Base-by-base conservation (phyloP, 352 stramenopile genomes). In the Pythium volutum region DNA sequence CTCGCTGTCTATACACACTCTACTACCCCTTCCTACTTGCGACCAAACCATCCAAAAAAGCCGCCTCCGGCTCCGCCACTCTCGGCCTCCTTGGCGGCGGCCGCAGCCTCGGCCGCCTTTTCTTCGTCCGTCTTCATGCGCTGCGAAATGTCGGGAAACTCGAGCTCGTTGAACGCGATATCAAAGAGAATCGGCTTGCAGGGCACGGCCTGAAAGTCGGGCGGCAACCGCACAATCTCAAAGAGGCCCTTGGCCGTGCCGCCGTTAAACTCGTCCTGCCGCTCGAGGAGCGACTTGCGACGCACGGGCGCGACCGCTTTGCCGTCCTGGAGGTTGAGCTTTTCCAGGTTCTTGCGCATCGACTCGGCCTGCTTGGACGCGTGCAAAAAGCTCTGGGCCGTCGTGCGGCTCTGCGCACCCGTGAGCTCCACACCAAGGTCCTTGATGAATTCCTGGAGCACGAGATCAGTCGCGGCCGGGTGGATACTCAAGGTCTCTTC, bases 131-230 rank as follows among this genome's bases (percentile, higher is more conserved):
- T 88, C 76, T 89, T 93, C 38, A 75, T 87, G 43, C 84, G 82
- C 43, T 87, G 74, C 29, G 74, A 81, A 60, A 94, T 79, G 53
- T 91, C 79, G 3, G 84, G 84, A 50, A 91, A 82, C 61, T 88
- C 80, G 43, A 94, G 73, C 69, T 91, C 84, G 53, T 88, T 89
- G 59, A 91, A 89, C 39, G 84, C 82, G 53, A 91, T 74, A 60
- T 94, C 84, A 47, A 94, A 92, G 10, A 94, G 72, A 59, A 94
- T 71, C 15, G 84, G 84, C 70, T 94, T 94, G 75, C 71, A 84
- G 26, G 82, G 74, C 11, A 91, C 64, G 14, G 84, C 67, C 51
- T 72, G 72, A 55, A 92, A 88, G 52, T 79, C 69, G 3, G 84
- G 84, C 18, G 79, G 81, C 27, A 91, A 67, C 53, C 75, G 74